These are phyloP conservation scores for Plasmodium relictum DNA, from an alignment of 169 alveolate genomes.

Conservation along the genomic window DNA sequence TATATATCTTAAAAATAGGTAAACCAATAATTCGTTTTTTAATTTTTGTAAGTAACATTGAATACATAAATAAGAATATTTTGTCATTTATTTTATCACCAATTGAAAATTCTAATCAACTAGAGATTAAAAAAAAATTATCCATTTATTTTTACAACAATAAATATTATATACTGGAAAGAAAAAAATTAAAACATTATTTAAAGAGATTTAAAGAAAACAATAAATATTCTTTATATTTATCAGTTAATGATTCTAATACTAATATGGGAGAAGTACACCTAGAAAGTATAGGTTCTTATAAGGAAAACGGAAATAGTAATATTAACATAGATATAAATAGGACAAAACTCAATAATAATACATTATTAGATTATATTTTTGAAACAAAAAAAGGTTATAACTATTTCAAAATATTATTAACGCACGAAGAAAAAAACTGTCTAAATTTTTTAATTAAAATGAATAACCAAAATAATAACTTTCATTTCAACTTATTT, in stretches of 20 bases:
- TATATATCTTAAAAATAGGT: slow-evolving; percentile 37
- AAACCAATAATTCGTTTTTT: slow-evolving; percentile 36
- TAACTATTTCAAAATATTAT: slow-evolving; percentile 30
- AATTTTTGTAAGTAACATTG: slow-evolving; percentile 59
- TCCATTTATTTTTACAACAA: background rate
- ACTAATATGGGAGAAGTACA: background rate
- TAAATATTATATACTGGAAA: slow-evolving; percentile 11
- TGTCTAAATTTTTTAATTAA: slow-evolving; percentile 48
- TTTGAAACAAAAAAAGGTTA: slow-evolving; percentile 3
- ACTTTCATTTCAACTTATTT: slow-evolving; percentile 42
- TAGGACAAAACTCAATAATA: background rate
- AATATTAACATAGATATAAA: background rate
- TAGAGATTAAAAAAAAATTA: slow-evolving; percentile 5
- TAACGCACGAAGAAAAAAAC: slow-evolving; percentile 37
- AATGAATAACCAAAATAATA: background rate
- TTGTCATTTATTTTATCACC: slow-evolving; percentile 23
- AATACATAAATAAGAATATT: slow-evolving; percentile 62
- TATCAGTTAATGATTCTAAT: background rate
- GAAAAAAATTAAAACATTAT: slow-evolving; percentile 32
- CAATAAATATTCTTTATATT: slow-evolving; percentile 2
- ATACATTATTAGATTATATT: slow-evolving; percentile 35
- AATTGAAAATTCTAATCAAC: slow-evolving; percentile 36
- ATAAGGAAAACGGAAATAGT: background rate
- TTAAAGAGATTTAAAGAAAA: background rate
- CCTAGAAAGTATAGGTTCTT: background rate